These are phyloP conservation scores for Saccharomycopsis sp. DNA, from an alignment of 805 yeast genomes.

Conservation along the genomic window DNA sequence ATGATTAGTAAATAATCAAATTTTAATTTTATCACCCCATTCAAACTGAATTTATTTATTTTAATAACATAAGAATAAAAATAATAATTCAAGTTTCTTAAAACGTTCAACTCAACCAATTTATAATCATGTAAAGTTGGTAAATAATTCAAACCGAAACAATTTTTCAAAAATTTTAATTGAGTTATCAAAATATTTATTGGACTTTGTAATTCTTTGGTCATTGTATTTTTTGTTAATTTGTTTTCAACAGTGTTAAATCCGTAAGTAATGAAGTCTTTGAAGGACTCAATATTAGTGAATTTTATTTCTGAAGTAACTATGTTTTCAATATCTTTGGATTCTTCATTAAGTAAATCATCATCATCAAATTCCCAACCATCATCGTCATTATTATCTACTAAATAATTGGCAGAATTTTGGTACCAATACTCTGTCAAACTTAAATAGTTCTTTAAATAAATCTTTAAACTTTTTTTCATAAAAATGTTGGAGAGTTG, in stretches of 20 bases:
- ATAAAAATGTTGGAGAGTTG: conserved; percentile 7
- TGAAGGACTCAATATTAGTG: conserved; percentile 2
- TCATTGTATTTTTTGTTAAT: background rate
- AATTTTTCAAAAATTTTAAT: conserved; percentile 6
- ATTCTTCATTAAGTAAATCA: background rate
- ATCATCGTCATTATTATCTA: background rate
- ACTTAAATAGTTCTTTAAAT: conserved; percentile 11
- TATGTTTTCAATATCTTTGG: background rate
- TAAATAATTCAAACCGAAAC: conserved; percentile 12
- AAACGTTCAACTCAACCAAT: conserved; percentile 6
- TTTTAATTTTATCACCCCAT: conserved; percentile 10
- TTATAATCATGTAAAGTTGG: conserved; percentile 8
- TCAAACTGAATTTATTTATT: conserved; percentile 9
- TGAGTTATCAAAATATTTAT: conserved; percentile 11
- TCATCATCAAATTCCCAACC: conserved; percentile 9
- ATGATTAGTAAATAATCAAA: conserved; percentile 11
- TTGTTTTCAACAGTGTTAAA: background rate
- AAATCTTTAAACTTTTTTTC: conserved; percentile 15
- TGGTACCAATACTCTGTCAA: conserved; percentile 10
- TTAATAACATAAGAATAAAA: conserved; percentile 16
- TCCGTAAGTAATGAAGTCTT: conserved; percentile 9
- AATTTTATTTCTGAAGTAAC: background rate
- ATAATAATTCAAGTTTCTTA: conserved; percentile 10
- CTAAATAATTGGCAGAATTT: background rate
- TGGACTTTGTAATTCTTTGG: conserved; percentile 10